Base-by-base conservation (phyloP, 805 yeast species). In the Candida ipomoeae region DNA sequence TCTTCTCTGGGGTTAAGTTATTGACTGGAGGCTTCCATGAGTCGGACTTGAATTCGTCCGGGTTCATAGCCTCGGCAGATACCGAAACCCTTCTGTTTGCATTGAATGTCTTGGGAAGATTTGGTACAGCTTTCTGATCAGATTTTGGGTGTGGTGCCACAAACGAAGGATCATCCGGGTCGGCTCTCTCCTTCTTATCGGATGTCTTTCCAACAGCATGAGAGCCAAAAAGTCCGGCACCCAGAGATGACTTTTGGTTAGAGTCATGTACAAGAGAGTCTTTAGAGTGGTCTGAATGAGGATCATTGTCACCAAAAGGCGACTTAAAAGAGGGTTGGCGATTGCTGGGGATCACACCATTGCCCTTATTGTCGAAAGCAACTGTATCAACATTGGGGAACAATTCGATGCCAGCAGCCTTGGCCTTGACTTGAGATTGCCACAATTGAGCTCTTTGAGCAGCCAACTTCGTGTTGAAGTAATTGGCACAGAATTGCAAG, bases 41-140 rank as follows among this genome's bases (percentile, higher is more conserved):
- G 61, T 82, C 87, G 33, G 80, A 75, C 48, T 75, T 74, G 61
- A 87, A 83, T 33, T 79, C 81, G 53, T 82, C 83, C 5, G 94
- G 95, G 62, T 87, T 85, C 60, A 87, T 67, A 2, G 94, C 85
- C 69, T 90, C 97, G 5, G 96, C 97, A 49, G 90, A 82, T 13
- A 90, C 97, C 18, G 95, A 85, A 3, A 90, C 87, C 72, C 97
- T 83, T 73, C 97, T 82, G 65, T 84, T 80, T 48, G 88, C 89
- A 65, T 84, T 87, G 68, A 85, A 85, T 47, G 80, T 76, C 50
- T 75, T 67, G 37, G 87, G 89, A 50, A 82, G 69, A 53, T 73
- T 67, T 49, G 57, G 15, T 37, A 60, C 49, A 45, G 57, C 54
- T 46, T 64, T 62, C 6, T 61, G 29, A 6, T 62, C 62, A 6